phyloP scores from a whole-genome alignment of 768 basidiomycete genomes.

The Trametes coccinea region DNA sequence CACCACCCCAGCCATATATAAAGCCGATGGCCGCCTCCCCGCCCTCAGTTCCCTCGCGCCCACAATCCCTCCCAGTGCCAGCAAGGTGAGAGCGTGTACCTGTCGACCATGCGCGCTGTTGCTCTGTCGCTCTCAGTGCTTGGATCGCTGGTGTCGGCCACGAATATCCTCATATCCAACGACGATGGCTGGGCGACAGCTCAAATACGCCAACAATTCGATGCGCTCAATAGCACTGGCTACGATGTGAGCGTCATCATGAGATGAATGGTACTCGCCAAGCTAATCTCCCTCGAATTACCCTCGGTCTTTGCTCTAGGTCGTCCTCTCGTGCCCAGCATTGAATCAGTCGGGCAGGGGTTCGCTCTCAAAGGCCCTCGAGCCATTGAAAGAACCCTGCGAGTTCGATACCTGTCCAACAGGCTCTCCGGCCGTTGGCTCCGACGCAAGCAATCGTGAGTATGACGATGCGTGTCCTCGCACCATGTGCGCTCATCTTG shows the following conservation, averaged over 20 bases:
- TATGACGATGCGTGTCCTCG: background rate
- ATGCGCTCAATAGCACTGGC: conserved; percentile 28
- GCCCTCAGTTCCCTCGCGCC: background rate
- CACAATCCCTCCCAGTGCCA: background rate
- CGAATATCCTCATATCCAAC: conserved; percentile 30
- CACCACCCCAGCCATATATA: background rate
- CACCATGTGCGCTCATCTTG: background rate
- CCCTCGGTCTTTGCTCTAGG: conserved; percentile 17
- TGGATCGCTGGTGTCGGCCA: background rate
- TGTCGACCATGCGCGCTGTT: background rate
- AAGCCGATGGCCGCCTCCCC: background rate
- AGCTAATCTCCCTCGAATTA: too few relatives aligned
- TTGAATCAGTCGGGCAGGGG: conserved; percentile 37
- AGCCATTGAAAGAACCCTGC: conserved; percentile 31
- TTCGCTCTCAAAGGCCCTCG: conserved; percentile 30
- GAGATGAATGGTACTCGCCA: too few relatives aligned
- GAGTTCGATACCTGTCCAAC: conserved; percentile 36
- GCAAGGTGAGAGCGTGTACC: background rate
- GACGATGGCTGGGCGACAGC: conserved; percentile 39
- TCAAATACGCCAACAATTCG: conserved; percentile 33
- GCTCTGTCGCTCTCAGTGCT: background rate
- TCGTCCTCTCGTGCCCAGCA: conserved; percentile 35
- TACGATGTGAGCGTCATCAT: conserved; percentile 25
- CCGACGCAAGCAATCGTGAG: conserved; percentile 31
- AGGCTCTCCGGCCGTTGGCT: conserved; percentile 35